Evolutionary conservation across 1,284 basidiomycete species (phyloP).

Genomic region (Bondarzewia mesenterica): DNA sequence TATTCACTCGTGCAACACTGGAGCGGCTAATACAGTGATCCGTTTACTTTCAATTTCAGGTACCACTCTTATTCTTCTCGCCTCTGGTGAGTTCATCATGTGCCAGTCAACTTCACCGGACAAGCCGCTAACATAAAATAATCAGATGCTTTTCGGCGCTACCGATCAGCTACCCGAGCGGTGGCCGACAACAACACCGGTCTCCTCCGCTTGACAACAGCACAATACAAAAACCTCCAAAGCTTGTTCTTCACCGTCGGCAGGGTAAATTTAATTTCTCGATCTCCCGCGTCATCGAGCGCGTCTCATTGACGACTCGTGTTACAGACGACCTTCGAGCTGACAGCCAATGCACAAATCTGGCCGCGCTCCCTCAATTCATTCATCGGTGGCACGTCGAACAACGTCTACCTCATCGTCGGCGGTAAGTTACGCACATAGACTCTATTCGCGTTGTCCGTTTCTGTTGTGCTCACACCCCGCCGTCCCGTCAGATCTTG

Average conservation of each 20-base stretch:
- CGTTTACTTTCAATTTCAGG: too few relatives aligned
- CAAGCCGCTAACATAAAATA: background rate
- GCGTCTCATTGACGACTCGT: background rate
- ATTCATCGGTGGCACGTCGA: conserved; percentile 30
- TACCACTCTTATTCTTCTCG: conserved; percentile 30
- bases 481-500: conserved; percentile 17
- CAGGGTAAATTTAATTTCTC: conserved; percentile 26
- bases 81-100: conserved; percentile 16
- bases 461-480: background rate
- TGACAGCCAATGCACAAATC: conserved; percentile 41
- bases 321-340: conserved; percentile 24
- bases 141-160: conserved; percentile 24
- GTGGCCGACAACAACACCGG: conserved; percentile 28
- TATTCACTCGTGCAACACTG: too few relatives aligned
- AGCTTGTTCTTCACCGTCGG: conserved; percentile 35
- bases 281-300: background rate
- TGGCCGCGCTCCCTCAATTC: conserved; percentile 37
- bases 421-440: conserved; percentile 12
- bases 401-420: conserved; percentile 41
- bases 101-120: background rate
- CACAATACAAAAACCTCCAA: conserved; percentile 31
- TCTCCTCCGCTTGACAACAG: conserved; percentile 28
- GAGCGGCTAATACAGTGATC: too few relatives aligned
- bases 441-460: background rate
- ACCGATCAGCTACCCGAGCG: conserved; percentile 29